phyloP scores from a whole-genome alignment of 2,329 filamentous ascomycete genomes.

The Ophiostoma quercus region DNA sequence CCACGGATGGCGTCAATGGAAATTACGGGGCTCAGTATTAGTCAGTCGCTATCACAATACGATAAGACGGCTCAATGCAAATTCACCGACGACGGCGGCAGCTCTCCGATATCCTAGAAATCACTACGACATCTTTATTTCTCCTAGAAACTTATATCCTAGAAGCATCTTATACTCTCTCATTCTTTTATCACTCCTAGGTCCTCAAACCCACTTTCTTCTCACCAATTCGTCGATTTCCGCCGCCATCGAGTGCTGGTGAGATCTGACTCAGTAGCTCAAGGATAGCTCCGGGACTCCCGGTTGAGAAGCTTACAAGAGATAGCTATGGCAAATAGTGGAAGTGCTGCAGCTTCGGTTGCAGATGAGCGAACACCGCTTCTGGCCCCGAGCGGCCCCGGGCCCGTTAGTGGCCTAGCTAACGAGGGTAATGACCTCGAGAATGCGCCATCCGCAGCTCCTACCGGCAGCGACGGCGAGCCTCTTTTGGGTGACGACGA shows the following conservation, averaged over 20 bases:
- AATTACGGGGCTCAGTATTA: background rate
- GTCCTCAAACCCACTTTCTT: background rate
- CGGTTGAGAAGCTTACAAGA: background rate
- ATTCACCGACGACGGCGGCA: background rate
- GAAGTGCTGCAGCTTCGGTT: background rate
- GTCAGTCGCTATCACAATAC: background rate
- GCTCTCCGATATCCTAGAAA: background rate
- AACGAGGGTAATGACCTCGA: constrained; percentile 1
- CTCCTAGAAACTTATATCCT: background rate
- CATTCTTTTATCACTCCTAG: background rate
- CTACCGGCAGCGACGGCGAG: constrained; percentile 4
- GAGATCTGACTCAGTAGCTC: background rate
- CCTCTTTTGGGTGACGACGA: constrained; percentile 1
- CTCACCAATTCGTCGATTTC: background rate
- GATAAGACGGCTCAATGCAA: background rate
- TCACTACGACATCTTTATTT: background rate
- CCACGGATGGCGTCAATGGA: background rate
- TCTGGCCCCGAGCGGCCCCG: constrained; percentile 3
- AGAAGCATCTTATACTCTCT: background rate
- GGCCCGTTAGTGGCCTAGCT: background rate
- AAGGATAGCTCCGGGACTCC: background rate
- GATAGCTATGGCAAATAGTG: background rate
- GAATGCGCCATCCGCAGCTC: background rate
- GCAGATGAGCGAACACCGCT: constrained; percentile 20
- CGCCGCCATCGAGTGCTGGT: background rate